Base-by-base conservation (phyloP, 345 rosid genomes). In the Aquilaria sinensis region DNA sequence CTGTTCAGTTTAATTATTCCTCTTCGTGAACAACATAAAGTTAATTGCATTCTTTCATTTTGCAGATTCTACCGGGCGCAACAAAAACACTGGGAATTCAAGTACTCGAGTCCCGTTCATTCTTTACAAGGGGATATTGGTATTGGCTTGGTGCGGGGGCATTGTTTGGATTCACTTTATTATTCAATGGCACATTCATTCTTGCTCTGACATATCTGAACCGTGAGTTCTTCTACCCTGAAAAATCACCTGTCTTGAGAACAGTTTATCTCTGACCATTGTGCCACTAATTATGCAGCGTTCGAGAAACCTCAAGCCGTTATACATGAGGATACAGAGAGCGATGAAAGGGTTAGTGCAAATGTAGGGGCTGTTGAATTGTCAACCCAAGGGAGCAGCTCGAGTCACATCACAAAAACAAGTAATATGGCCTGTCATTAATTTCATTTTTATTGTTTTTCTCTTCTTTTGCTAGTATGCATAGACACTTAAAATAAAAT, bases 101-200 rank as follows among this genome's bases (percentile, higher is more conserved):
- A 62, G 59, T 82, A 52, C 62, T 86, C 70, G 67, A 74, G 76
- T 37, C 59, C 14, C 84, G 81, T 33, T 86, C 80, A 31, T 50
- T 84, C 66, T 69, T 76, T 60, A 47, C 79, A 8, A 52, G 83
- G 9, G 70, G 79, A 3, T 57, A 81, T 31, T 84, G 88, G 93
- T 89, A 89, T 37, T 89, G 96, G 96, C 58, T 89, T 46, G 91
- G 87, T 70, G 64, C 79, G 4, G 83, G 74, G n/a, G 87, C 84
- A 49, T 54, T 74, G 67, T 31, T 72, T 41, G 90, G 93, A 31
- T 86, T 71, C 72, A 64, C 63, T 29, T 31, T 89, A 46, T 13
- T 86, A n/a, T 84, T 81, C 74, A 81, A 86, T 75, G 11, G 73
- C 30, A 47, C 63, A 14, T 84, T 53, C 64, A 70, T 77, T 32